phyloP scores from a whole-genome alignment of 2,329 filamentous ascomycete genomes.

The Alternaria metachromatica region DNA sequence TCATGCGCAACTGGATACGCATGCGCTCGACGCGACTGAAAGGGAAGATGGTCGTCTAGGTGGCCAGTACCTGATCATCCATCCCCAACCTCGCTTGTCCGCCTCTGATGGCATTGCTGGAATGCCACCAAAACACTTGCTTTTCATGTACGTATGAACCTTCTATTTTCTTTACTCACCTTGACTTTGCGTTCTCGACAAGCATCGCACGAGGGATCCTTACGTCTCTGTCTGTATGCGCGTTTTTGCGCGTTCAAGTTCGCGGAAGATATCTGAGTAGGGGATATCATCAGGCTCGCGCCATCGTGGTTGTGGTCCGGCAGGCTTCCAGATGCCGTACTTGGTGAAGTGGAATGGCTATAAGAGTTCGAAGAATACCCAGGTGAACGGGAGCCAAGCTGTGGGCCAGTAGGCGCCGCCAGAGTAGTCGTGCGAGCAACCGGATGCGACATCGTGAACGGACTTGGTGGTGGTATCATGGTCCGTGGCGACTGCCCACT shows the following conservation, averaged over 20 bases:
- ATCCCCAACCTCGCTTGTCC: not conserved
- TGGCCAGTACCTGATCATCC: not conserved
- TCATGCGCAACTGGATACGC: not conserved
- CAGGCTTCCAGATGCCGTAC: slow-evolving; percentile 41
- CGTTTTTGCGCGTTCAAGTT: slow-evolving; percentile 80
- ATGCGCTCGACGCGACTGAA: not conserved
- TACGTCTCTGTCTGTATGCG: slow-evolving; percentile 91
- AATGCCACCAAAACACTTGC: not conserved
- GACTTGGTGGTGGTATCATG: slow-evolving; percentile 43
- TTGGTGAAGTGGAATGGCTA: slow-evolving; percentile 46
- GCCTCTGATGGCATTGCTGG: not conserved
- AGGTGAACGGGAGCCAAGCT: slow-evolving; percentile 40
- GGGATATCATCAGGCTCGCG: slow-evolving; percentile 51
- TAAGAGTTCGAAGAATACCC: slow-evolving; percentile 41
- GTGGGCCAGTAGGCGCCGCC: slow-evolving; percentile 37
- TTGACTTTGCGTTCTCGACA: slow-evolving; percentile 83
- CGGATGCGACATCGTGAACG: slow-evolving; percentile 37
- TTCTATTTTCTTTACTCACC: slow-evolving; percentile 42
- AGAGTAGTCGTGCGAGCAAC: slow-evolving; percentile 34
- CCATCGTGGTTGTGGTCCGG: slow-evolving; percentile 41
- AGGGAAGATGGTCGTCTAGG: not conserved
- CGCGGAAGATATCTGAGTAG: slow-evolving; percentile 52
- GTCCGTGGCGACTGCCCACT: slow-evolving; percentile 41
- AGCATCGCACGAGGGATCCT: slow-evolving; percentile 97
- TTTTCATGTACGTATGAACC: not conserved